Conservation (phyloP, 139 green algal genomes). For the Astrephomene gubernaculifera region DNA sequence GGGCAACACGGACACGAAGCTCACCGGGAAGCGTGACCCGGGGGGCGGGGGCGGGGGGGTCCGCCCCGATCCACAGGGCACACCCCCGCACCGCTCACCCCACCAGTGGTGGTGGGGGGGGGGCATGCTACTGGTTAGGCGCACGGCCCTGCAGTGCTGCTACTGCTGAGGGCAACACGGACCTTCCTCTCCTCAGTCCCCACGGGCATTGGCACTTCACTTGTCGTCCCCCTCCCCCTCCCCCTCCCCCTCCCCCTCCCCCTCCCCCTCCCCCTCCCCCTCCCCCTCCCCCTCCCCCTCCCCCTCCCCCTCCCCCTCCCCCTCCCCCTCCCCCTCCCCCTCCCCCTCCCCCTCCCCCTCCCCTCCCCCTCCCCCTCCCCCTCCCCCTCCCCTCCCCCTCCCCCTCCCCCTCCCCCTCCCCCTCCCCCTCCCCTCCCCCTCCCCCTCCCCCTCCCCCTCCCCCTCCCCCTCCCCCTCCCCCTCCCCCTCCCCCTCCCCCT, state of each 20-base stretch:
- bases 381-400: not conserved
- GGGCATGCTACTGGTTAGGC: too few species aligned
- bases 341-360: slow-evolving; percentile 8
- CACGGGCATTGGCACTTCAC: not conserved
- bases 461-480: not conserved
- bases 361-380: not conserved
- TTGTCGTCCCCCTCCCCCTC: not conserved
- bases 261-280: not conserved
- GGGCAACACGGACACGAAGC: not conserved
- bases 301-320: slow-evolving; percentile 9
- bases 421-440: not conserved
- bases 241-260: not conserved
- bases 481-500: not conserved
- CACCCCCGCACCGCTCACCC: not conserved
- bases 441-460: not conserved
- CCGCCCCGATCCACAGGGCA: not conserved
- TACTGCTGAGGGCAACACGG: too few species aligned
- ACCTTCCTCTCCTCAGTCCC: too few species aligned
- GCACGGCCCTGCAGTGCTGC: too few species aligned
- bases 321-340: slow-evolving; percentile 9
- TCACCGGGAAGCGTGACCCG: not conserved
- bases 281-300: slow-evolving; percentile 11
- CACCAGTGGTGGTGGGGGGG: not conserved
- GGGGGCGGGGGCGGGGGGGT: not conserved
- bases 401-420: not conserved